phyloP scores from a whole-genome alignment of 305 asterid genomes.

The Plantago coronopus region DNA sequence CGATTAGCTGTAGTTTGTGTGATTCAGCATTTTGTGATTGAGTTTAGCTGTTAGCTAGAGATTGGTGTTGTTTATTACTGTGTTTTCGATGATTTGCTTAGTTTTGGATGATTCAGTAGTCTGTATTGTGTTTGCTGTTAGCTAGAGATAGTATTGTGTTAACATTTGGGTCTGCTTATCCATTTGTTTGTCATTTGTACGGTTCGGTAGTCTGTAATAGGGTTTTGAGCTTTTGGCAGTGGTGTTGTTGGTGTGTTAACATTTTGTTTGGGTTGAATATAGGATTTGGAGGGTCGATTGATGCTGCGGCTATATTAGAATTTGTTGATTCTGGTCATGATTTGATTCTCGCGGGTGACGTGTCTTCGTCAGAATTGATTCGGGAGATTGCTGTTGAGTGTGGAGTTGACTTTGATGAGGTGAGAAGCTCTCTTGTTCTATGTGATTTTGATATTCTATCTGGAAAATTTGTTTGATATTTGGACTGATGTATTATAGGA shows the following conservation, averaged over 20 bases:
- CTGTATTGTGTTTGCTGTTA: too few species aligned
- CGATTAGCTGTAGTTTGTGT: neutral
- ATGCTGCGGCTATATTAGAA: conserved; percentile 47
- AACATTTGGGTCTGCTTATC: too few species aligned
- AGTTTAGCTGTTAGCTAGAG: neutral
- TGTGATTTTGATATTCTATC: neutral
- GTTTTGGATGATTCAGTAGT: too few species aligned
- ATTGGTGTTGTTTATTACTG: neutral
- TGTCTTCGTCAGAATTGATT: conserved; percentile 57
- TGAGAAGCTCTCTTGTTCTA: conserved; percentile 11
- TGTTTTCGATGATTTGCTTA: too few species aligned
- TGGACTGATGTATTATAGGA: conserved; percentile 38
- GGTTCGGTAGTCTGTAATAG: neutral
- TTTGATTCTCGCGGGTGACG: conserved; percentile 71
- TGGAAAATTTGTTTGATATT: neutral
- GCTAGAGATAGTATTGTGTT: too few species aligned
- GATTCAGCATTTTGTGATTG: neutral
- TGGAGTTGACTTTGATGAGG: conserved; percentile 93
- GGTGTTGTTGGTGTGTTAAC: neutral
- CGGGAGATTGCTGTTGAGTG: conserved; percentile 71
- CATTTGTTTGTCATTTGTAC: neutral
- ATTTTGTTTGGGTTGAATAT: conserved; percentile 16
- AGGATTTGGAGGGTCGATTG: conserved; percentile 76
- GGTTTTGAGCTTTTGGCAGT: neutral
- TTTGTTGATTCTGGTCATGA: conserved; percentile 82